Conservation (phyloP, 805 yeast genomes). For the Lipomyces lipofer region DNA sequence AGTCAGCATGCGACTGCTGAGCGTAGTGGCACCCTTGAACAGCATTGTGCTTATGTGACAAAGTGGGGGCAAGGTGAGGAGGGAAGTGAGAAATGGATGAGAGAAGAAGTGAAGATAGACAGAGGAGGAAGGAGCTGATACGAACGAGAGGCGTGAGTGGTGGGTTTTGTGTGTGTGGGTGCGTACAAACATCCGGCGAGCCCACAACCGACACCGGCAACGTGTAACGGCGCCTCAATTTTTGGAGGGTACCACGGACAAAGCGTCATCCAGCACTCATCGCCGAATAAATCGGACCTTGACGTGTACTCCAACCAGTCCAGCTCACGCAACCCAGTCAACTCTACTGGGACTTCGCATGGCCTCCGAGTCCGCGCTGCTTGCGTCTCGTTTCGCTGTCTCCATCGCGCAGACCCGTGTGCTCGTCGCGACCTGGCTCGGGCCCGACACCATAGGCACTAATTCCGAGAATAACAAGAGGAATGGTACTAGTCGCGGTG, state of each 20-base stretch:
- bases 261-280: too few species aligned
- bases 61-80: neutral
- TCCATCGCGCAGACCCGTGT: constrained; percentile 32
- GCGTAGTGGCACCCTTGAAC: constrained; percentile 14
- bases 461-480: neutral
- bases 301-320: too few species aligned
- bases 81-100: neutral
- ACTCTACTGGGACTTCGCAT: neutral
- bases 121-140: neutral
- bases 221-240: too few species aligned
- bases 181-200: too few species aligned
- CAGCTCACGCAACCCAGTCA: neutral
- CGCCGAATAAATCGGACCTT: neutral
- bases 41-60: constrained; percentile 14
- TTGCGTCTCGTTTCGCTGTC: constrained; percentile 36
- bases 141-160: neutral
- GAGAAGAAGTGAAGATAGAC: neutral
- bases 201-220: too few species aligned
- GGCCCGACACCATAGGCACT: constrained; percentile 1
- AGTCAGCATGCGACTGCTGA: constrained; percentile 14
- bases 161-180: neutral
- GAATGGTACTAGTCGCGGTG: constrained; percentile 9
- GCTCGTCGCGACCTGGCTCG: constrained; percentile 36
- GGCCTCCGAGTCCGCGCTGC: constrained; percentile 19
- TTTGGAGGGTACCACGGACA: too few species aligned